These are phyloP conservation scores for Yarrowia sp. DNA, from an alignment of 805 yeast species.

Conservation along the genomic window DNA sequence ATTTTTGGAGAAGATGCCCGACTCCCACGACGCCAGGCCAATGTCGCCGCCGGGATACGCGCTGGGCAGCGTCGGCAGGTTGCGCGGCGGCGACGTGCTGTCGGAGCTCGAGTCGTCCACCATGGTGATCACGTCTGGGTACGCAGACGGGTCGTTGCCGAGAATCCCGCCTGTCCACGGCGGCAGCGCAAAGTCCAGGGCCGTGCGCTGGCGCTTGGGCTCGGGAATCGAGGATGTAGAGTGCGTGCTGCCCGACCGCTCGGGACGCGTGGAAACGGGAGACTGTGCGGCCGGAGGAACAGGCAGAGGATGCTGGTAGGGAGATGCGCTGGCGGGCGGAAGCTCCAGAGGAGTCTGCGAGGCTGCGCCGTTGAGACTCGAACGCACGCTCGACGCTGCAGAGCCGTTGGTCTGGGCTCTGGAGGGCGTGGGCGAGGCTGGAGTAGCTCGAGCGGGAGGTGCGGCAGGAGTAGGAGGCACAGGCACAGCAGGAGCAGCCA, in stretches of 20 bases:
- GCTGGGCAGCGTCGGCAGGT: not conserved
- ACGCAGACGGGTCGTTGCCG: not conserved
- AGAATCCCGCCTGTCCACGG: constrained; percentile 1
- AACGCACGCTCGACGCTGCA: too few relatives aligned
- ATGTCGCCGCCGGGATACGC: not conserved
- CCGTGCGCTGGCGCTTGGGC: constrained; percentile 15
- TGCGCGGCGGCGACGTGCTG: not conserved
- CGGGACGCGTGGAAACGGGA: not conserved
- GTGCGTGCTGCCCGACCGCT: constrained; percentile 23
- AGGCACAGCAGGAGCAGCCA: not conserved
- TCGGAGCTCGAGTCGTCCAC: constrained; percentile 1
- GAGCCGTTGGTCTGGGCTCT: not conserved
- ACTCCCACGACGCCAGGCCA: constrained; percentile 9
- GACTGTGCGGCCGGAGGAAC: not conserved
- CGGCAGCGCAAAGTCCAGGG: not conserved
- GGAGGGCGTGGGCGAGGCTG: not conserved
- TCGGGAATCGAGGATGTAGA: constrained; percentile 12
- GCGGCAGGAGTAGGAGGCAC: too few relatives aligned
- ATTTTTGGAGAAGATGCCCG: constrained; percentile 14
- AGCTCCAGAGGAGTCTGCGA: not conserved
- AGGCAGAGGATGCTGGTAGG: constrained; percentile 4
- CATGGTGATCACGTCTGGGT: constrained; percentile 17
- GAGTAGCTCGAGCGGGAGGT: not conserved
- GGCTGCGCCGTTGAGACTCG: too few relatives aligned
- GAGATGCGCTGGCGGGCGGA: not conserved